Base-by-base conservation (phyloP, 345 rosid genomes). In the Citrus australasica region DNA sequence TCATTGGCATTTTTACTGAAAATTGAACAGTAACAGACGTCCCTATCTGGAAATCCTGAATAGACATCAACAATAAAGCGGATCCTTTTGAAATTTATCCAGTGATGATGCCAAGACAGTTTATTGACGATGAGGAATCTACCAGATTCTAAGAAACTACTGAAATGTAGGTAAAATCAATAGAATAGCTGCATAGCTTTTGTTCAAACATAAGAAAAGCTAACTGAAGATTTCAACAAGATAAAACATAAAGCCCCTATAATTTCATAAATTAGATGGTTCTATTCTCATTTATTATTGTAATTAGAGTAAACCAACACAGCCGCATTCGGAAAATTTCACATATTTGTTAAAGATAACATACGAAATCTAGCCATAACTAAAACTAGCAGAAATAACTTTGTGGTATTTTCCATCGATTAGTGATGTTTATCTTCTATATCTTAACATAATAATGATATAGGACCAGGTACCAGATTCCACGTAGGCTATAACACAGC, bases 391-490 rank as follows among this genome's bases (percentile, higher is more conserved):
- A 62, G 60, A 30, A 25, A 63, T 63, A 7, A 21, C 30, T 46
- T 63, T 64, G 61, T 30, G 4, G 40, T 8, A 40, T 30, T 40
- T 59, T 56, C 42, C 70, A 46, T 46, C 13, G 46, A 63, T 56
- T 75, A 46, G 60, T 64, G 78, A 63, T 46, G 69, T 75, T 62
- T 64, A 63, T 63, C 78, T 75, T 42, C 60, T 63, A 21, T 11
- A 6, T 17, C 61, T 58, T 46, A 30, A 64, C 14, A 64, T 60
- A 74, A 74, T 25, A 55, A 21, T 64, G n/a, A 48, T 8, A 28
- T 63, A n/a, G 30, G n/a, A 21, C 46, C 32, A 16, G 42, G 30
- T 38, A 33, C 70, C 65, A 75, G 70, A 63, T 32, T 48, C 46
- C 55, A 46, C 46, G 42, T 40, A 11, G 56, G 64, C 60, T 63